Evolutionary conservation across 164 flowering plant genomes (phyloP).

Genomic region (Taxillus chinensis): DNA sequence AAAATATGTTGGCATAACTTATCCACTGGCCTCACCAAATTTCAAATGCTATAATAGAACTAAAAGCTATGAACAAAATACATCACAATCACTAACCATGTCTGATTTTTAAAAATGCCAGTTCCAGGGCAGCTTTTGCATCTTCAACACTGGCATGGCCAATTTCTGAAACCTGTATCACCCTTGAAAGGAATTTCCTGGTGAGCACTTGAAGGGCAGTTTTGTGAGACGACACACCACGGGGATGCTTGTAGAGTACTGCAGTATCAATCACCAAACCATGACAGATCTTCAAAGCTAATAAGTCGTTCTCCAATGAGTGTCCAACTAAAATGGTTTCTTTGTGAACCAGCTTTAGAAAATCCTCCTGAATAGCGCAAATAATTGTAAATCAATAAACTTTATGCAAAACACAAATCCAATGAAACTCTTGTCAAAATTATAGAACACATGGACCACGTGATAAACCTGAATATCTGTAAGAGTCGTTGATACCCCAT

Average conservation of each 20-base stretch:
- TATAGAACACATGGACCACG: not conserved
- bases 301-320: conserved; percentile 91
- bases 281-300: conserved; percentile 77
- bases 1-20: no score
- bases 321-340: conserved; percentile 94
- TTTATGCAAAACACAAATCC: not conserved
- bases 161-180: conserved; percentile 66
- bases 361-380: conserved; percentile 55
- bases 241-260: conserved; percentile 69
- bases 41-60: not conserved
- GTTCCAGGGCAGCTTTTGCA: conserved; percentile 92
- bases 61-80: not conserved
- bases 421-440: not conserved
- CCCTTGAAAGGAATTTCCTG: conserved; percentile 64
- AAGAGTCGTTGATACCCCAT: conserved; percentile 72
- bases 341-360: conserved; percentile 70
- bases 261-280: conserved; percentile 85
- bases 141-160: conserved; percentile 98
- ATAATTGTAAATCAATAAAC: conserved; percentile 16
- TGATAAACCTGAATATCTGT: conserved; percentile 70
- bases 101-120: conserved; percentile 70
- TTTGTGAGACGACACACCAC: conserved; percentile 61
- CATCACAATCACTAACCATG: conserved; percentile 38
- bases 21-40: no score
- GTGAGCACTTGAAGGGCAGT: conserved; percentile 77